Evolutionary conservation across 345 rosid species (phyloP).

Genomic region (Chamaenerion angustifolium): DNA sequence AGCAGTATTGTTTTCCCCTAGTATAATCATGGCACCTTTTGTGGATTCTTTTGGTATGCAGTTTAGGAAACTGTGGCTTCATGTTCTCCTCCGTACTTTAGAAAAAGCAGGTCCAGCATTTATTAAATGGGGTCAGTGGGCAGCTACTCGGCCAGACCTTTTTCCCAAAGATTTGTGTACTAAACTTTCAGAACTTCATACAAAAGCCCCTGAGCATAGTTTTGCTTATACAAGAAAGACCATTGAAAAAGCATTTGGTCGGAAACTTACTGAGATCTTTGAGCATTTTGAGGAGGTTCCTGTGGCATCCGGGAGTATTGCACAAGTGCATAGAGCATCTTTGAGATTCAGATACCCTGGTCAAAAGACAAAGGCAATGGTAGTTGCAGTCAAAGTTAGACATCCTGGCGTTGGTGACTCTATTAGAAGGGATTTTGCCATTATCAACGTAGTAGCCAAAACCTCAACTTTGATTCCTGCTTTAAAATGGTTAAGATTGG

Average conservation of each 20-base stretch:
- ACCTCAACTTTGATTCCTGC: constrained; percentile 58
- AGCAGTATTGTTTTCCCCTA: constrained; percentile 58
- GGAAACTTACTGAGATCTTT: constrained; percentile 70
- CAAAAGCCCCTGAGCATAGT: constrained; percentile 82
- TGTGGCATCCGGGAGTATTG: constrained; percentile 98
- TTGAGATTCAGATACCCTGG: constrained; percentile 72
- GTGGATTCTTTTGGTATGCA: constrained; percentile 44
- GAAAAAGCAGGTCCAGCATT: constrained; percentile 95
- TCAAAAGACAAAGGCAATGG: constrained; percentile 44
- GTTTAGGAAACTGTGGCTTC: constrained; percentile 52
- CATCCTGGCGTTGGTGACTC: constrained; percentile 96
- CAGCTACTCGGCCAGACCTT: constrained; percentile 93
- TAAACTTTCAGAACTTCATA: constrained; percentile 85
- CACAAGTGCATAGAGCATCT: constrained; percentile 89
- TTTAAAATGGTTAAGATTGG: constrained; percentile 86
- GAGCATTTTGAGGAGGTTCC: constrained; percentile 81
- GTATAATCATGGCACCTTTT: constrained; percentile 71
- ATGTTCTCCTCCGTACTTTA: constrained; percentile 57
- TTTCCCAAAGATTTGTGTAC: constrained; percentile 78
- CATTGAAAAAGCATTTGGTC: constrained; percentile 86
- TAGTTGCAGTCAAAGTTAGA: constrained; percentile 95
- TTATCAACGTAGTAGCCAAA: constrained; percentile 66
- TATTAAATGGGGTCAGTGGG: constrained; percentile 99
- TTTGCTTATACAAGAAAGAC: constrained; percentile 68
- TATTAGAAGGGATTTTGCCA: constrained; percentile 72